Evolutionary conservation across 2,329 filamentous ascomycete genomes (phyloP).

Genomic region (Cercospora berteroae): DNA sequence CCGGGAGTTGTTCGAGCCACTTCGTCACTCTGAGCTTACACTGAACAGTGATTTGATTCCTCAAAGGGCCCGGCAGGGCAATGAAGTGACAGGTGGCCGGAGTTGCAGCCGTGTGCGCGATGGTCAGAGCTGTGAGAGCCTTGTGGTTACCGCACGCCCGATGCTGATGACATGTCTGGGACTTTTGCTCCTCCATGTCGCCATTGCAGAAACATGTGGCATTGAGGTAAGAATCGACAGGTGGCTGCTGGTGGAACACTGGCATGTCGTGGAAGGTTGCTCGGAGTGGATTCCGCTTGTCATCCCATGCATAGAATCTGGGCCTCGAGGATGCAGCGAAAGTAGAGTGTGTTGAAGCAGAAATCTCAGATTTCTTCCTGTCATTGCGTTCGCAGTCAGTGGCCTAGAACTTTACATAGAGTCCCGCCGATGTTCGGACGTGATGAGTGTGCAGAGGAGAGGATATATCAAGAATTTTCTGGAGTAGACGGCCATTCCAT

Average conservation of each 20-base stretch:
- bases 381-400: neutral
- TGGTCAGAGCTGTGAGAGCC: neutral
- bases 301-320: neutral
- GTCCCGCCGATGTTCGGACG: neutral
- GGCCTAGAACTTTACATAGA: neutral
- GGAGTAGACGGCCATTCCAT: neutral
- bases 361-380: neutral
- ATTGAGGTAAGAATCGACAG: neutral
- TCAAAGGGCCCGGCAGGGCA: neutral
- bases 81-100: neutral
- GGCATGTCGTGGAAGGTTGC: neutral
- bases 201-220: neutral
- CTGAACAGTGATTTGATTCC: neutral
- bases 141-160: neutral
- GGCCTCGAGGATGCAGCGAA: neutral
- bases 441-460: neutral
- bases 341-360: neutral
- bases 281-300: neutral
- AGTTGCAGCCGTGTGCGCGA: neutral
- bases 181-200: neutral
- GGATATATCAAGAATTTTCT: neutral
- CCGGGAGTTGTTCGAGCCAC: neutral
- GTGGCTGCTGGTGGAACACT: neutral
- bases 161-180: neutral
- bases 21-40: neutral